These are phyloP conservation scores for Rhizoclosmatium sp. DNA, from an alignment of 192 early-diverging fungal genomes.

Conservation along the genomic window DNA sequence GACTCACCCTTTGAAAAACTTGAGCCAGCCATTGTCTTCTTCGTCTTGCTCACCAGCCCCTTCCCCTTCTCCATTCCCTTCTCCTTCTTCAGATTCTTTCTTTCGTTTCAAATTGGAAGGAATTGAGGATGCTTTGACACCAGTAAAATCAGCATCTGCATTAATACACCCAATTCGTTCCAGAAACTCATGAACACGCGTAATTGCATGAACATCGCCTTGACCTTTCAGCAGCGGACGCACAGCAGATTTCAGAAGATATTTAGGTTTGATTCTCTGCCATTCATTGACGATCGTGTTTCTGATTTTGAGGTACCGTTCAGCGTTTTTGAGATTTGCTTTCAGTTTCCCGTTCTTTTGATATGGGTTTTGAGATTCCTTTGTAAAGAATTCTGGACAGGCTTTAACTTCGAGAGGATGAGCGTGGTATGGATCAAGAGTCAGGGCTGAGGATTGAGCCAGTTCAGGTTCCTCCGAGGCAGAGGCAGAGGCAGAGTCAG, in stretches of 20 bases:
- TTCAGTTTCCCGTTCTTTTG: slow-evolving; percentile 29
- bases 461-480: neutral
- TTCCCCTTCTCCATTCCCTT: slow-evolving; percentile 9
- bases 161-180: slow-evolving; percentile 85
- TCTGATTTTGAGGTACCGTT: slow-evolving; percentile 85
- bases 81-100: neutral
- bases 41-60: neutral
- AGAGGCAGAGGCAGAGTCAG: neutral
- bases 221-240: slow-evolving; percentile 82
- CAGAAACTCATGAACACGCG: slow-evolving; percentile 84
- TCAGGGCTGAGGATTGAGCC: neutral
- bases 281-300: slow-evolving; percentile 89
- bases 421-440: slow-evolving; percentile 31
- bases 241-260: slow-evolving; percentile 84
- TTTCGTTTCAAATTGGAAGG: neutral
- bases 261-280: slow-evolving; percentile 63
- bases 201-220: slow-evolving; percentile 92
- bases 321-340: slow-evolving; percentile 69
- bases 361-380: slow-evolving; percentile 50
- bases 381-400: slow-evolving; percentile 49
- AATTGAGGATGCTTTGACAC: neutral
- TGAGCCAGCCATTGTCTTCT: slow-evolving; percentile 34
- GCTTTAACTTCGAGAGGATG: slow-evolving; percentile 48
- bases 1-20: slow-evolving; percentile 13
- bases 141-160: slow-evolving; percentile 45